A percentile compares a stretch with the other conserved stretches of the same genome.
Conservation (phyloP, 257 asterid species). For the Lithospermum erythrorhizon region DNA sequence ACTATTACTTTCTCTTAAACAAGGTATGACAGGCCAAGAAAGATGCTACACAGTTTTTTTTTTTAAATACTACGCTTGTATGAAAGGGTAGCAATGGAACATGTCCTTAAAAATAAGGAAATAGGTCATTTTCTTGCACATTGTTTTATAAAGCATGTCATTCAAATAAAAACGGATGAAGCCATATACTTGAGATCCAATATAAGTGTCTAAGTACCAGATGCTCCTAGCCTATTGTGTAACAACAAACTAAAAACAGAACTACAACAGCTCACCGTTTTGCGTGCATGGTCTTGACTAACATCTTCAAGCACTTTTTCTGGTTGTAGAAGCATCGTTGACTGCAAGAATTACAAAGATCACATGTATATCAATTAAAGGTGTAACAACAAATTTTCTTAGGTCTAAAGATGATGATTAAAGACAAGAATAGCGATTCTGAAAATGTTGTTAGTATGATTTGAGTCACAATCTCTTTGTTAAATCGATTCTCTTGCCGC, state of each 20-base stretch:
- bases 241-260: not conserved
- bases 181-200: too few relatives aligned
- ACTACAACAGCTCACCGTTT: constrained; percentile 58
- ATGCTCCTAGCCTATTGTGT: not conserved
- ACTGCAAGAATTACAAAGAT: constrained; percentile 31
- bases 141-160: not conserved
- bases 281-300: constrained; percentile 98
- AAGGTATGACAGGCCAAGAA: too few relatives aligned
- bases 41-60: too few relatives aligned
- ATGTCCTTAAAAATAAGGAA: not conserved
- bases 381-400: too few relatives aligned
- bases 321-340: constrained; percentile 87
- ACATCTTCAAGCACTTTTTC: constrained; percentile 95
- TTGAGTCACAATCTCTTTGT: too few relatives aligned
- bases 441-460: too few relatives aligned
- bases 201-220: not conserved
- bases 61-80: not conserved
- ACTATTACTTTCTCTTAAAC: too few relatives aligned
- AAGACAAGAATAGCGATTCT: too few relatives aligned
- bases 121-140: not conserved
- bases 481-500: too few relatives aligned
- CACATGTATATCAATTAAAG: not conserved
- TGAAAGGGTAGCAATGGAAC: not conserved
- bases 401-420: too few relatives aligned
- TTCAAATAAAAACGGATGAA: too few relatives aligned